Percentiles rank a stretch among this genome's conserved stretches.
phyloP scores from a whole-genome alignment of 208 protist species.

The Crithidia mellificae region DNA sequence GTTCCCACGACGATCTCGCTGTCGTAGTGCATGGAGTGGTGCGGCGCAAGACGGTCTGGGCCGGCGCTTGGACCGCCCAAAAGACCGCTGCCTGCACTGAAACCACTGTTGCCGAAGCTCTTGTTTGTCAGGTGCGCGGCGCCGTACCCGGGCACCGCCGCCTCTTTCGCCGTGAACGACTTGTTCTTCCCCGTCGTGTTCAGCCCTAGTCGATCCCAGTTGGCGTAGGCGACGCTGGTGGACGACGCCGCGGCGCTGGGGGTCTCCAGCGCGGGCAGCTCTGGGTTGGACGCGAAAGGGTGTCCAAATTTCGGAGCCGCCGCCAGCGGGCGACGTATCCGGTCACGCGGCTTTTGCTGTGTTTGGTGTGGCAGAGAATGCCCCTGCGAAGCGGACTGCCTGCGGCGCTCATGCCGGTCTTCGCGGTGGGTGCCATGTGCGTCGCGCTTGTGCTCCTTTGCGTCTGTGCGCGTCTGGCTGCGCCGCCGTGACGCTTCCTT shows the following conservation, averaged over 20 bases:
- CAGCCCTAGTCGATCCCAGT: not conserved
- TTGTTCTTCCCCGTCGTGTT: not conserved
- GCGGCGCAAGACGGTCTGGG: not conserved
- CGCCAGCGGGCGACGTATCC: not conserved
- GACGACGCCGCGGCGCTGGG: constrained; percentile 1
- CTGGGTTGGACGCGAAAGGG: constrained; percentile 4
- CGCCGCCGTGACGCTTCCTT: not conserved
- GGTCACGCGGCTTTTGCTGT: not conserved
- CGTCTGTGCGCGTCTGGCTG: not conserved
- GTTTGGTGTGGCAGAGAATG: not conserved
- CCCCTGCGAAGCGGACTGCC: too few species aligned
- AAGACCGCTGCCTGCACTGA: not conserved
- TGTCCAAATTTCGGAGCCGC: constrained; percentile 6
- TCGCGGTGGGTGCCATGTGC: not conserved
- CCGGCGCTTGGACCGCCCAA: not conserved
- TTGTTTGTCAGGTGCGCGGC: not conserved
- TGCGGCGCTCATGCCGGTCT: not conserved
- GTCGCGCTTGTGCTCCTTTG: not conserved
- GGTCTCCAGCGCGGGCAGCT: not conserved
- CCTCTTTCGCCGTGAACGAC: not conserved
- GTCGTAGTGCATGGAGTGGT: not conserved
- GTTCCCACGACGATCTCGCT: not conserved
- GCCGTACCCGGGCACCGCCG: constrained; percentile 3
- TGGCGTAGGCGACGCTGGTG: not conserved
- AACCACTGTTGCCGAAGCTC: not conserved